Evolutionary conservation across 768 basidiomycete genomes (phyloP), one percentile per base, ranked within the genome.

Genomic region (Tricholoma flavovirens): DNA sequence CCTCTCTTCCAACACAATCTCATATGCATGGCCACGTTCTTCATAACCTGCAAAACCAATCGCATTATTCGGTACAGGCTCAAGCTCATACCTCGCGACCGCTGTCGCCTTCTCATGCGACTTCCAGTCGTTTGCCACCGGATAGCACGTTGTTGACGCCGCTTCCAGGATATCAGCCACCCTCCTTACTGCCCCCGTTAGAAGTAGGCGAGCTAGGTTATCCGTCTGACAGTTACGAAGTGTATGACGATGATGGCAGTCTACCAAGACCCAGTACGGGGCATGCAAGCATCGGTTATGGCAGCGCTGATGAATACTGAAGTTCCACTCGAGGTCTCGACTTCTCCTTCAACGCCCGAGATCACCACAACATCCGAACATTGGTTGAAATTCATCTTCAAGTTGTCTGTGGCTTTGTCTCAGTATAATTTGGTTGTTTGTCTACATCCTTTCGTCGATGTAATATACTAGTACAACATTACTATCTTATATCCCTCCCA

Each of bases 111-210:
- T 54, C 57, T 24, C 57, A 60, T 21, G 40, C 56, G 33, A 33
- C 64, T 24, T 58, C 72, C 53, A 72, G 66, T 59, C 77, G 83
- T 42, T 74, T 88, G 26, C 81, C 84, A 15, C 71, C 81, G 29
- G 80, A 83, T 63, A 87, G 83, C 69, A 88, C 84, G 22, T 75
- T 90, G 53, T 73, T 89, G 58, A 88, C 87, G 30, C 86, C 88
- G n/a, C 73, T 87, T 17, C 76, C 82, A 4, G 80, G 83, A 19
- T 86, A 84, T 62, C 77, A 79, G 57, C 63, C 73, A 7, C 61
- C 76, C 26, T 67, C 78, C n/a, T 59, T 76, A 55, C 60, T 76
- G 42, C 67, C 72, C 33, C 64, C 71, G 19, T 52, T 71, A 45
- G 72, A 71, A 45, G 64, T 55, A 12, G 55, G 57, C 15, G 62